Percentiles rank a stretch among this genome's conserved stretches.
These are phyloP conservation scores for Sanguinoderma infundibulare DNA, from an alignment of 1,284 basidiomycete genomes.

Conservation along the genomic window DNA sequence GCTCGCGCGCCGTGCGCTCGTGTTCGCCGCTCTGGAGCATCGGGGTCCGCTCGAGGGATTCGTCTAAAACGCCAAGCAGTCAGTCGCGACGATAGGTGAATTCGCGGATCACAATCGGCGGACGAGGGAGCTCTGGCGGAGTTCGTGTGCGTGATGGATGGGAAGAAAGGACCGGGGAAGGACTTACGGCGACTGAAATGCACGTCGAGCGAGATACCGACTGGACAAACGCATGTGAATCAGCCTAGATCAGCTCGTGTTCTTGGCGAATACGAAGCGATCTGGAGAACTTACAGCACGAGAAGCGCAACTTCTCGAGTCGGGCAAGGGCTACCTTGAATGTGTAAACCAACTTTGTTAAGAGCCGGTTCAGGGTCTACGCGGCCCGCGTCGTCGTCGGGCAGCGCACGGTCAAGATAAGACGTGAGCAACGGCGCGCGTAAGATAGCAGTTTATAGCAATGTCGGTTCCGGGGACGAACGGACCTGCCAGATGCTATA, in stretches of 20 bases:
- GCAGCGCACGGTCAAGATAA: not conserved
- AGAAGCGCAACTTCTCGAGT: slow-evolving; percentile 34
- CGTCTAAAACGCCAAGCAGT: not conserved
- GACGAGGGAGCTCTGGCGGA: too few species aligned
- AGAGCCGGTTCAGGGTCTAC: slow-evolving; percentile 19
- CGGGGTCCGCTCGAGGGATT: slow-evolving; percentile 8
- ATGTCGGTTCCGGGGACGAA: not conserved
- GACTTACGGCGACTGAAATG: slow-evolving; percentile 16
- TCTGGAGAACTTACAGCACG: slow-evolving; percentile 21
- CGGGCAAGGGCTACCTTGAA: slow-evolving; percentile 33
- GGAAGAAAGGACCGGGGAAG: too few species aligned
- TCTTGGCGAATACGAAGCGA: not conserved
- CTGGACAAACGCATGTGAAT: slow-evolving; percentile 3
- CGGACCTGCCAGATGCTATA: slow-evolving; percentile 36
- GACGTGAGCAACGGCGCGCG: not conserved
- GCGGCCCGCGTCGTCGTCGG: not conserved
- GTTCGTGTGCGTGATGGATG: too few species aligned
- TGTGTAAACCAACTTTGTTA: slow-evolving; percentile 29
- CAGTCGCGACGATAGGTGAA: not conserved
- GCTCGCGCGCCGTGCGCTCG: slow-evolving; percentile 17
- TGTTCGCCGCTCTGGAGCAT: slow-evolving; percentile 1
- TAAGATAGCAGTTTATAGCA: not conserved
- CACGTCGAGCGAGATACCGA: slow-evolving; percentile 22
- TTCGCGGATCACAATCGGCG: not conserved
- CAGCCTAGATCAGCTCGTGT: not conserved